phyloP scores from a whole-genome alignment of 768 basidiomycete genomes.

The Tricholoma terreum region DNA sequence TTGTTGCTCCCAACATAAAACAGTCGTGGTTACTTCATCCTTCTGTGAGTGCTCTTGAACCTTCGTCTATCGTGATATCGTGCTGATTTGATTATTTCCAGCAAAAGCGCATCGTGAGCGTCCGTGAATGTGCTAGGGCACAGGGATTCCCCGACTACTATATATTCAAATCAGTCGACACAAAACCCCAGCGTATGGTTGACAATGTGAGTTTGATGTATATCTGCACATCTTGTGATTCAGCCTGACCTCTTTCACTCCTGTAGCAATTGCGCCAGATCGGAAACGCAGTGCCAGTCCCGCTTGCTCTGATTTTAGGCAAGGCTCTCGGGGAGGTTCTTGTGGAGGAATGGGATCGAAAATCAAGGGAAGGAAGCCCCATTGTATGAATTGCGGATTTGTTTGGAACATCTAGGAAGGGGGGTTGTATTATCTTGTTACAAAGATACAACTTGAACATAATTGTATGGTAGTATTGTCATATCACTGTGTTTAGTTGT shows the following conservation, averaged over 20 bases:
- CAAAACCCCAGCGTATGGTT: constrained; percentile 30
- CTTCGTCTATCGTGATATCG: background rate
- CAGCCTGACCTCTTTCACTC: constrained; percentile 2
- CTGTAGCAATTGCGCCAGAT: constrained; percentile 71
- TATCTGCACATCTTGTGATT: background rate
- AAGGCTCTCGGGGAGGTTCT: constrained; percentile 44
- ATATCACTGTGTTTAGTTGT: too few species aligned
- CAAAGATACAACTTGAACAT: too few species aligned
- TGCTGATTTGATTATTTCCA: constrained; percentile 21
- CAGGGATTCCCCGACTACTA: constrained; percentile 80
- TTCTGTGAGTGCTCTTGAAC: constrained; percentile 20
- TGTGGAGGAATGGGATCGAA: constrained; percentile 42
- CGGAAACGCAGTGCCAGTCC: constrained; percentile 77
- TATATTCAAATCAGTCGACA: constrained; percentile 50
- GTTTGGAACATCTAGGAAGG: background rate
- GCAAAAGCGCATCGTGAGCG: constrained; percentile 70
- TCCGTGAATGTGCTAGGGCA: constrained; percentile 66
- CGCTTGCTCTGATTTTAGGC: constrained; percentile 63
- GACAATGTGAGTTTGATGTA: constrained; percentile 46
- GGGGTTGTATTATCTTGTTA: background rate
- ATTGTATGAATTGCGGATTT: constrained; percentile 24
- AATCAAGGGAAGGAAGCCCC: constrained; percentile 44
- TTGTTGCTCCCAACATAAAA: constrained; percentile 49
- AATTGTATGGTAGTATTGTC: too few species aligned
- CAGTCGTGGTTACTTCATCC: constrained; percentile 44